A percentile compares a stretch with the other conserved stretches of the same genome.
Evolutionary conservation across 371 early-diverging fungal species (phyloP).

Genomic region (Mucor velutinosus): DNA sequence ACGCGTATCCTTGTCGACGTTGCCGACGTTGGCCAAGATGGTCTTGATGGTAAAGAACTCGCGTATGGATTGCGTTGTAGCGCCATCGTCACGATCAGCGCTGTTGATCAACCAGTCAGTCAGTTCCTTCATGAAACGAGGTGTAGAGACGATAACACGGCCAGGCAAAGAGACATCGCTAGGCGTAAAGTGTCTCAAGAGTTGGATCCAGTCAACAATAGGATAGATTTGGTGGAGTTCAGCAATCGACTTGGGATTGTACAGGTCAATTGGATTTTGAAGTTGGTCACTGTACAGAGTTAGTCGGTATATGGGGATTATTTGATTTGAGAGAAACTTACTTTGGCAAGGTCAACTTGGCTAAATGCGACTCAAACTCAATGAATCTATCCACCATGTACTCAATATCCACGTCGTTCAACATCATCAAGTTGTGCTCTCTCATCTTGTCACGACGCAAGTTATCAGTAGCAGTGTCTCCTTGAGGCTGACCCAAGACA

Average conservation of each 20-base stretch:
- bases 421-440: constrained; percentile 3
- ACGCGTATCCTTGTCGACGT: constrained; percentile 22
- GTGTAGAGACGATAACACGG: constrained; percentile 10
- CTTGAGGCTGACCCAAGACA: constrained; percentile 15
- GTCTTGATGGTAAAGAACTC: constrained; percentile 19
- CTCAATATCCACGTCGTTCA: constrained; percentile 16
- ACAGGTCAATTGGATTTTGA: constrained; percentile 48
- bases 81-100: neutral
- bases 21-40: constrained; percentile 10
- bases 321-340: constrained; percentile 4
- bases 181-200: constrained; percentile 10
- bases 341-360: constrained; percentile 30
- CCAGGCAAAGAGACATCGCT: constrained; percentile 5
- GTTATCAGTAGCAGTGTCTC: neutral
- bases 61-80: constrained; percentile 7
- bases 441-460: constrained; percentile 7
- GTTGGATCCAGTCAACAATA: constrained; percentile 26
- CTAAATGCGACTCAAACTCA: constrained; percentile 54
- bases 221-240: constrained; percentile 39
- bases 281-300: constrained; percentile 26
- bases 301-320: too few relatives aligned
- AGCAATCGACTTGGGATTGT: constrained; percentile 50
- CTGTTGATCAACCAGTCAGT: constrained; percentile 14
- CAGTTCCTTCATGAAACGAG: constrained; percentile 10
- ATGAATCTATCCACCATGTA: constrained; percentile 44